Base-by-base conservation (phyloP, 2,329 filamentous ascomycete species). In the Huntiella abstrusa region DNA sequence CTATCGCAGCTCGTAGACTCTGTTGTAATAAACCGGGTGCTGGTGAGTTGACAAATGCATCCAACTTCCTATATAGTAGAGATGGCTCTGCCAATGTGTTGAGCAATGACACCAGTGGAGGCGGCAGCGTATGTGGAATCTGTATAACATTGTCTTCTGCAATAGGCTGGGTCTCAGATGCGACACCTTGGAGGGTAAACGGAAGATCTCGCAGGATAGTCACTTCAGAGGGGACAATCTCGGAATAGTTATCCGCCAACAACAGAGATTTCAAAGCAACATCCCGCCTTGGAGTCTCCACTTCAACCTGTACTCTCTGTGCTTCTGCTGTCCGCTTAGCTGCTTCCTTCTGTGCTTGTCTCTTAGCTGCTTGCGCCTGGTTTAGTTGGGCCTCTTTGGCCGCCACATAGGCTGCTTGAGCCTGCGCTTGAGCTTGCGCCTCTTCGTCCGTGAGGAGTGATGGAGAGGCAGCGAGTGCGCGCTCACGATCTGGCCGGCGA, bases 21-120 rank as follows among this genome's bases (percentile, higher is more conserved):
- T 98, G 91, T 6, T 80, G 83, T 4, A 98, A 72, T n/a, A 98
- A 67, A 0, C 88, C 87, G 32, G 81, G 79, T 43, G 85, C 81
- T 1, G 77, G 76, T 4, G 80, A 80, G 50, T 92, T 81, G 48
- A 88, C 80, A 61, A 94, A 98, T 3, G 71, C 69, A 11, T 85
- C 75, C 1, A 98, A 70, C 1, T 75, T 75, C 50, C 80, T 77
- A 58, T 95, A 98, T 6, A 98, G 68, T n/a, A 98, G 67, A 4
- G 88, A 92, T 5, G 91, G 91, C 58, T 98, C 91, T 2, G 91
- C 86, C 15, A 98, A 66, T 0, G 82, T 84, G 55, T 98, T 85
- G 2, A 98, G 67, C 7, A 98, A 70, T 12, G 86, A 87, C 11
- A 96, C 69, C 7, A 96, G 69, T 2, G 91, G 88, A 4, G 87